Conservation (phyloP, 108 stramenopile genomes). For the Aurantiochytrium sp. region DNA sequence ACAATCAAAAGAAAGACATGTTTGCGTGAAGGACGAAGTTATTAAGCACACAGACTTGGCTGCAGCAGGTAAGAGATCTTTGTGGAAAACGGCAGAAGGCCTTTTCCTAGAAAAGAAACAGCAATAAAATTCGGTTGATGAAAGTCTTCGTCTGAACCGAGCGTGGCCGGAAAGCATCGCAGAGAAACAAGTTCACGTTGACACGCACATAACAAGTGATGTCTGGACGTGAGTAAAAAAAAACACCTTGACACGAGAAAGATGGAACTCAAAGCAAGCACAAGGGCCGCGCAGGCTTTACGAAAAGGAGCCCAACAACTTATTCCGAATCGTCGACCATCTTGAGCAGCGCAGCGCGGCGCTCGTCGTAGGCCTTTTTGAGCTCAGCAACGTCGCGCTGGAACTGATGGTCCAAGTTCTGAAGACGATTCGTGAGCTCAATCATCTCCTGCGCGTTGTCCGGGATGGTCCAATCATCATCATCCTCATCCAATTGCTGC, state of each 20-base stretch:
- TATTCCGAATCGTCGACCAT: neutral
- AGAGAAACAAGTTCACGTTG: too few relatives aligned
- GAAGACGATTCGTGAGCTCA: neutral
- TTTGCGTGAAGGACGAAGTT: neutral
- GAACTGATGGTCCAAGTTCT: neutral
- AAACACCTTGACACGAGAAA: too few relatives aligned
- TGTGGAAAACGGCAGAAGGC: neutral
- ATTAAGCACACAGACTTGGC: neutral
- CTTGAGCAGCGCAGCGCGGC: neutral
- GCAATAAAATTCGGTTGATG: neutral
- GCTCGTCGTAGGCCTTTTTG: neutral
- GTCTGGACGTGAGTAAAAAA: too few relatives aligned
- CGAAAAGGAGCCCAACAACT: too few relatives aligned
- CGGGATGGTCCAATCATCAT: neutral
- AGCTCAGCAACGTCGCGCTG: conserved; percentile 15
- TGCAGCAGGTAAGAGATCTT: neutral
- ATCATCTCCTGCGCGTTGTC: neutral
- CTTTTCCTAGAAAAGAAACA: neutral
- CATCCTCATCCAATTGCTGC: neutral
- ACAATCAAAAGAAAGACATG: too few relatives aligned
- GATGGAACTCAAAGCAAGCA: too few relatives aligned
- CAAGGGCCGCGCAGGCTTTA: too few relatives aligned
- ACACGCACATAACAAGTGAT: too few relatives aligned
- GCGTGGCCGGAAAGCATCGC: too few relatives aligned
- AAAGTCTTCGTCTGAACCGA: neutral